Base-by-base conservation (phyloP, 768 basidiomycete species). In the Lentinula boryana region DNA sequence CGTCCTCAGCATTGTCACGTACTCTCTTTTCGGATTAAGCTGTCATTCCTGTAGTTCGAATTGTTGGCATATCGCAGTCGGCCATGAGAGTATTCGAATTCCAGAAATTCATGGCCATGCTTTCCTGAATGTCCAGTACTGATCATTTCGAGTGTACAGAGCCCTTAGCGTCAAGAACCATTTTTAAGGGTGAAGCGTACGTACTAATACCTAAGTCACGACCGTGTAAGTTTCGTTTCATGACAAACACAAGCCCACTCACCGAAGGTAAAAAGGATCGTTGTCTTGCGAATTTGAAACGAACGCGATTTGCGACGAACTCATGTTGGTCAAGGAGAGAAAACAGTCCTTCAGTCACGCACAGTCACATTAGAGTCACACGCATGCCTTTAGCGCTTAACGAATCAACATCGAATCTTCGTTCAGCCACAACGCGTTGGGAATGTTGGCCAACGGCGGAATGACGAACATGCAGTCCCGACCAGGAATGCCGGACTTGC, bases 121-220 rank as follows among this genome's bases (percentile, higher is more conserved):
- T 95, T 95, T 63, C 96, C 96, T 68, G 94, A 95, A 74, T 99
- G 96, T n/a, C 97, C 96, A 33, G 95, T 96, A 74, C 92, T 93
- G 71, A 8, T 38, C 38, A 27, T 27, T 27, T 23, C 23, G 62
- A 54, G 21, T 7, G 8, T 5, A 18, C 8, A 8, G 21, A 21
- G 15, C 27, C 27, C n/a, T 51, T 32, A 33, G 15, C n/a, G 32
- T 5, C 33, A 5, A 18, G 12, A 35, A 13, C 21, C 4, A 9
- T 13, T 6, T 12, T 49, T 9, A 49, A 21, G 4, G n/a, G 3
- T 48, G 3, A 15, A 51, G 10, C 6, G 3, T 12, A 51, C 50
- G 33, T 18, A 51, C 50, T 51, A 51, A 13, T 51, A 51, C 7
- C 50, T 51, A 27, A 3, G 23, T 21, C 13, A 32, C 12, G 12